These are phyloP conservation scores for Serendipita sp. DNA, from an alignment of 768 basidiomycete genomes.

Conservation along the genomic window DNA sequence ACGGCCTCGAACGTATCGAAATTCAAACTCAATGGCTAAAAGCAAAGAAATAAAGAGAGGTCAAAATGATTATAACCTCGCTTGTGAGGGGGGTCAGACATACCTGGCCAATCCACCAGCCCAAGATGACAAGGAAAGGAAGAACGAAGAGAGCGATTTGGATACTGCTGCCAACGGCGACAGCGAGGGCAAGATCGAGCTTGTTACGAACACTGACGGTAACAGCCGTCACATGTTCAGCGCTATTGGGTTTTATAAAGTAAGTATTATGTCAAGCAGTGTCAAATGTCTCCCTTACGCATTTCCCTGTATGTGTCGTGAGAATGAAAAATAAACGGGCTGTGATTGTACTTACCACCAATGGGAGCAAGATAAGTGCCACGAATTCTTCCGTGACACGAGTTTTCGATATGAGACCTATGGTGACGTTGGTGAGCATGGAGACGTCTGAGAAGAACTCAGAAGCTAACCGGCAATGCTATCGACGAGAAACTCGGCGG, in stretches of 20 bases:
- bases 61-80: slow-evolving; percentile 32
- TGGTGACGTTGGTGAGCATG: not conserved
- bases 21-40: slow-evolving; percentile 3
- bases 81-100: slow-evolving; percentile 38
- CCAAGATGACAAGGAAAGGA: slow-evolving; percentile 76
- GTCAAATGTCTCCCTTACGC: not conserved
- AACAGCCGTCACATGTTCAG: slow-evolving; percentile 49
- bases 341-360: slow-evolving; percentile 45
- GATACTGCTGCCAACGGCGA: slow-evolving; percentile 5
- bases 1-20: slow-evolving; percentile 42
- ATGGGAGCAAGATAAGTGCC: slow-evolving; percentile 71
- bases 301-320: not conserved
- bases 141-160: slow-evolving; percentile 81
- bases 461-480: slow-evolving; percentile 26
- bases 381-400: slow-evolving; percentile 70
- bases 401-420: not conserved
- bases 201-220: slow-evolving; percentile 4
- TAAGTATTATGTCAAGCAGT: not conserved
- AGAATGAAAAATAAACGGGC: not conserved
- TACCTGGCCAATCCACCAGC: slow-evolving; percentile 44
- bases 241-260: slow-evolving; percentile 35
- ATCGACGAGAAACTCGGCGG: slow-evolving; percentile 27
- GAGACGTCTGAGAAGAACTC: not conserved
- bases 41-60: not conserved
- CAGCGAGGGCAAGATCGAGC: slow-evolving; percentile 3